A percentile compares a stretch with the other conserved stretches of the same genome.
Evolutionary conservation across 2,329 filamentous ascomycete species (phyloP).

Genomic region (Bimuria novae-zelandiae): DNA sequence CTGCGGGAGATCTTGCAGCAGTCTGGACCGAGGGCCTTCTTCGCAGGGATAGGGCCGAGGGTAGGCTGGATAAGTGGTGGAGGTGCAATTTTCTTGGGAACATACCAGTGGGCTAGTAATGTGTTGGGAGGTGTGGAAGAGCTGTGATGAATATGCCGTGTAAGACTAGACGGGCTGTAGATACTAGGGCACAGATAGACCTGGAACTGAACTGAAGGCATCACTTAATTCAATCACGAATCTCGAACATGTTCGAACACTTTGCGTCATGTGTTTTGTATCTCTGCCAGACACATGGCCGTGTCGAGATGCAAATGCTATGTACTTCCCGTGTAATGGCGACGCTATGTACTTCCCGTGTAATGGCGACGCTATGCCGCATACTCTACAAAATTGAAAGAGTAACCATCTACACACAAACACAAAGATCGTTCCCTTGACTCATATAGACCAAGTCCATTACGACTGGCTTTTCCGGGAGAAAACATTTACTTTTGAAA

Average conservation of each 20-base stretch:
- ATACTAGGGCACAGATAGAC: too few species aligned
- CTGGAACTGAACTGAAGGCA: not conserved
- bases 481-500: conserved; percentile 30
- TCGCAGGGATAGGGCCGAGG: conserved; percentile 77
- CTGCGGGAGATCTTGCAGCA: conserved; percentile 67
- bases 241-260: not conserved
- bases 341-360: conserved; percentile 4
- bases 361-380: conserved; percentile 3
- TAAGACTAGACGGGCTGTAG: not conserved
- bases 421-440: not conserved
- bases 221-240: not conserved
- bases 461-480: not conserved
- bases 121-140: conserved; percentile 58
- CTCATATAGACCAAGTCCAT: not conserved
- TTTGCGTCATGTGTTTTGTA: not conserved
- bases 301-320: conserved; percentile 1
- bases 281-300: not conserved
- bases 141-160: conserved; percentile 10
- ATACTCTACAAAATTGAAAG: conserved; percentile 6
- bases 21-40: conserved; percentile 70
- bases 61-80: conserved; percentile 95
- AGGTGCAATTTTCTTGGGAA: conserved; percentile 91
- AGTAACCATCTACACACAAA: not conserved
- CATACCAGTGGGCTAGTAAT: conserved; percentile 89
- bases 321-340: not conserved